A percentile compares a stretch with the other conserved stretches of the same genome.
Conservation (phyloP, 2,329 filamentous ascomycete species). For the Emmonsiellopsis sp. region DNA sequence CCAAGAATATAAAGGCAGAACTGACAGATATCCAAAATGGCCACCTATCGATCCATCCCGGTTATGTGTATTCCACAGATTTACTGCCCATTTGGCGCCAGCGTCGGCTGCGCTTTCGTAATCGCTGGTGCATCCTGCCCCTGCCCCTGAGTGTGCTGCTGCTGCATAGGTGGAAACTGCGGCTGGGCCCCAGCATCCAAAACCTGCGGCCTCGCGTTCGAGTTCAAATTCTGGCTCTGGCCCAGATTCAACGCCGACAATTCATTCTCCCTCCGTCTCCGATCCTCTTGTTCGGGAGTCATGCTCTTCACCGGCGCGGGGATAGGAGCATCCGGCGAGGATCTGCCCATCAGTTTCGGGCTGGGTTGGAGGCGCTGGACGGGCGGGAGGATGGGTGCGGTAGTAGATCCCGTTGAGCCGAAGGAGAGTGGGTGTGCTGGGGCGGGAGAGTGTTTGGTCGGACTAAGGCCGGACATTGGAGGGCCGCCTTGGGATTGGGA, state of each 20-base stretch:
- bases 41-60: too few relatives aligned
- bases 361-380: conserved; percentile 33
- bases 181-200: not conserved
- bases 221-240: not conserved
- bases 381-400: conserved; percentile 28
- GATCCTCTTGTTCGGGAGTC: conserved; percentile 34
- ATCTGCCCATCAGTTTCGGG: conserved; percentile 34
- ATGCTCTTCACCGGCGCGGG: conserved; percentile 34
- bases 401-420: conserved; percentile 3
- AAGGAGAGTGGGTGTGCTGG: conserved; percentile 17
- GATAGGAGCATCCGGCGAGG: conserved; percentile 33
- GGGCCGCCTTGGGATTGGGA: conserved; percentile 23
- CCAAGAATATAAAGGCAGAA: too few relatives aligned
- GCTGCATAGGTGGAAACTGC: not conserved
- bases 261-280: conserved; percentile 28
- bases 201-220: not conserved
- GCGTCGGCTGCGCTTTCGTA: not conserved
- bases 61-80: too few relatives aligned
- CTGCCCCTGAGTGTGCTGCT: not conserved
- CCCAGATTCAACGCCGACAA: conserved; percentile 11
- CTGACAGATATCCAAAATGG: too few relatives aligned
- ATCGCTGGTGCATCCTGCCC: not conserved
- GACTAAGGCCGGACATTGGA: conserved; percentile 36
- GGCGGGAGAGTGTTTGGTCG: conserved; percentile 35
- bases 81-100: too few relatives aligned